These are phyloP conservation scores for Triticum turgidum DNA, from an alignment of 176 grass and related monocot species.

Conservation along the genomic window DNA sequence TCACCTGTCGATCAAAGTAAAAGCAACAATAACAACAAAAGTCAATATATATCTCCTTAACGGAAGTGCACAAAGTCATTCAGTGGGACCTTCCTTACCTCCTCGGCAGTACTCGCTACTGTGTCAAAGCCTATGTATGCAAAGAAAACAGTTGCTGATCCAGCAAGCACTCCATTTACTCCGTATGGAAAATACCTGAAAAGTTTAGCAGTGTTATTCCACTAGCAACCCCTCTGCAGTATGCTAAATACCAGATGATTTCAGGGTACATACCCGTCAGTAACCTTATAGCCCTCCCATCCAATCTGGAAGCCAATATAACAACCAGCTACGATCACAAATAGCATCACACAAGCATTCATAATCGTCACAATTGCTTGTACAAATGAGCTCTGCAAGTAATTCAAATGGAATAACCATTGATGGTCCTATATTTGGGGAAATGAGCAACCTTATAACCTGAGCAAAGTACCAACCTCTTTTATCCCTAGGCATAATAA, in stretches of 20 bases:
- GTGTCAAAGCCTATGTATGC: slow-evolving; percentile 93
- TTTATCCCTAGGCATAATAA: slow-evolving; percentile 90
- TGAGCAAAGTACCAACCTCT: slow-evolving; percentile 53
- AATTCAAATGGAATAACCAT: slow-evolving; percentile 32
- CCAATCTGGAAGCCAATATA: slow-evolving; percentile 90
- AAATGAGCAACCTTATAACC: slow-evolving; percentile 14
- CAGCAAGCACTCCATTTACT: slow-evolving; percentile 91
- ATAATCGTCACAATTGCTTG: slow-evolving; percentile 71
- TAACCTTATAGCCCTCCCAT: slow-evolving; percentile 87
- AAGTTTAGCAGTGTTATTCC: background rate
- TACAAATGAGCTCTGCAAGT: slow-evolving; percentile 79
- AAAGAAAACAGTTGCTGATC: slow-evolving; percentile 98
- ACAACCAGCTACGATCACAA: slow-evolving; percentile 83
- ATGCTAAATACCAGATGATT: background rate
- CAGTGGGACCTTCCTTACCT: slow-evolving; percentile 45
- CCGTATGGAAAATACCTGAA: slow-evolving; percentile 86
- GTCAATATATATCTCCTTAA: background rate
- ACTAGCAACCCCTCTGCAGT: background rate
- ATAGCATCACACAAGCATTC: slow-evolving; percentile 94
- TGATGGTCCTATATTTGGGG: background rate
- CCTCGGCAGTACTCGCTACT: slow-evolving; percentile 95
- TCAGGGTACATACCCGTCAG: slow-evolving; percentile 56
- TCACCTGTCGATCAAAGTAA: slow-evolving; percentile 52
- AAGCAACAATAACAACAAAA: background rate
- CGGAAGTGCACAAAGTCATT: background rate